phyloP scores from a whole-genome alignment of 129 eudicot genomes.

The Flaveria linearis region DNA sequence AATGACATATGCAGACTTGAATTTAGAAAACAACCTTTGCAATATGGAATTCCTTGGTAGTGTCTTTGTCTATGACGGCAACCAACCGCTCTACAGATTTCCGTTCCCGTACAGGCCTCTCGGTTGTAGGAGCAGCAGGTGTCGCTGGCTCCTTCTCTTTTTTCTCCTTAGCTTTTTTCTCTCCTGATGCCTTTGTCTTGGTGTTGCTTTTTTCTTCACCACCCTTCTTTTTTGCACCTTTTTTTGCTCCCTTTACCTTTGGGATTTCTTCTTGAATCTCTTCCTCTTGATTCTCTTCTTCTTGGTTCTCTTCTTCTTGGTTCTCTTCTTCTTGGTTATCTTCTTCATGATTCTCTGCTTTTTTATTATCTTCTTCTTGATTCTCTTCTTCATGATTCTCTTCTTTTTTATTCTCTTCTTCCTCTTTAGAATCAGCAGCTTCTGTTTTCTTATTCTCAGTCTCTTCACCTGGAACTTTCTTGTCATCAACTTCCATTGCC shows the following conservation, averaged over 20 bases:
- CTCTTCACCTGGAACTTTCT: slow-evolving; percentile 22
- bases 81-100: slow-evolving; percentile 95
- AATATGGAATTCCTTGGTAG: slow-evolving; percentile 65
- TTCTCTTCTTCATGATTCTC: slow-evolving; percentile 39
- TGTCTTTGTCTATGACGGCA: slow-evolving; percentile 68
- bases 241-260: slow-evolving; percentile 50
- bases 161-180: slow-evolving; percentile 42
- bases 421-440: slow-evolving; percentile 33
- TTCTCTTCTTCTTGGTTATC: slow-evolving; percentile 31
- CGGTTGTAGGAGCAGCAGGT: slow-evolving; percentile 54
- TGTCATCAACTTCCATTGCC: slow-evolving; percentile 40
- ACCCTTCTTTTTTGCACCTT: slow-evolving; percentile 48
- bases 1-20: background rate
- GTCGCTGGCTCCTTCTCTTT: slow-evolving; percentile 53
- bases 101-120: slow-evolving; percentile 90
- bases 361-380: slow-evolving; percentile 30
- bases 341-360: slow-evolving; percentile 2
- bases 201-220: slow-evolving; percentile 36
- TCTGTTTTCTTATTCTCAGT: slow-evolving; percentile 35
- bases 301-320: background rate
- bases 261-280: slow-evolving; percentile 26
- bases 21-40: slow-evolving; percentile 58
- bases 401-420: slow-evolving; percentile 37
- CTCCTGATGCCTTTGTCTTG: slow-evolving; percentile 40
- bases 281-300: background rate